Conservation (phyloP, 345 rosid genomes). For the Garcia nutans region DNA sequence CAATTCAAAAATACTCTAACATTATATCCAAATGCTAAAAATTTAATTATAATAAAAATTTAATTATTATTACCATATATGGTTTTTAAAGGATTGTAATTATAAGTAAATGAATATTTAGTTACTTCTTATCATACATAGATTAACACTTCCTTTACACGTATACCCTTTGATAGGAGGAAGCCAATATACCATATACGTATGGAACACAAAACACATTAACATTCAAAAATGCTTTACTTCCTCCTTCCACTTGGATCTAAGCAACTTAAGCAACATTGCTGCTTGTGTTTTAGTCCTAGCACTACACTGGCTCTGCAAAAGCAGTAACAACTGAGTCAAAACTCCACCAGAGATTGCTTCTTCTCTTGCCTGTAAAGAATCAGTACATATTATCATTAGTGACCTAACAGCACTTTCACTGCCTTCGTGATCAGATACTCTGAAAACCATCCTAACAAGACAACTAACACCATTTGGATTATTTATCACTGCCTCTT, state of each 20-base stretch:
- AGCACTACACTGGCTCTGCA: constrained; percentile 60
- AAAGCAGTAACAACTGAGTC: constrained; percentile 47
- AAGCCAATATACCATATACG: constrained; percentile 8
- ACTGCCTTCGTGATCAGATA: constrained; percentile 57
- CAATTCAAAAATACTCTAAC: no score
- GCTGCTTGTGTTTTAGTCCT: constrained; percentile 53
- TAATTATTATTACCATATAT: no score
- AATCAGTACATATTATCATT: constrained; percentile 40
- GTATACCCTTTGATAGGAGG: background rate
- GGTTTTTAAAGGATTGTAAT: background rate
- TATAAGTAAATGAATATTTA: background rate
- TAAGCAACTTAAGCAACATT: constrained; percentile 48
- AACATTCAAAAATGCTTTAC: constrained; percentile 16
- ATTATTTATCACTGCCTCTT: constrained; percentile 32
- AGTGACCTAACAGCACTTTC: constrained; percentile 51
- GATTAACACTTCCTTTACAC: constrained; percentile 19
- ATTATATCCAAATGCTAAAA: no score
- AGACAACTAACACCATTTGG: constrained; percentile 38
- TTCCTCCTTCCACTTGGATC: constrained; percentile 41
- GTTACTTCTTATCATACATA: background rate
- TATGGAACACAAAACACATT: background rate
- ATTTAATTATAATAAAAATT: no score
- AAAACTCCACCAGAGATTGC: constrained; percentile 47
- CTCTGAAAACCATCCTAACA: constrained; percentile 60
- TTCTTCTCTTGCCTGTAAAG: constrained; percentile 47